Evolutionary conservation across 768 basidiomycete species (phyloP), one percentile per base, ranked within the genome.

Genomic region (Scleroderma bovista): DNA sequence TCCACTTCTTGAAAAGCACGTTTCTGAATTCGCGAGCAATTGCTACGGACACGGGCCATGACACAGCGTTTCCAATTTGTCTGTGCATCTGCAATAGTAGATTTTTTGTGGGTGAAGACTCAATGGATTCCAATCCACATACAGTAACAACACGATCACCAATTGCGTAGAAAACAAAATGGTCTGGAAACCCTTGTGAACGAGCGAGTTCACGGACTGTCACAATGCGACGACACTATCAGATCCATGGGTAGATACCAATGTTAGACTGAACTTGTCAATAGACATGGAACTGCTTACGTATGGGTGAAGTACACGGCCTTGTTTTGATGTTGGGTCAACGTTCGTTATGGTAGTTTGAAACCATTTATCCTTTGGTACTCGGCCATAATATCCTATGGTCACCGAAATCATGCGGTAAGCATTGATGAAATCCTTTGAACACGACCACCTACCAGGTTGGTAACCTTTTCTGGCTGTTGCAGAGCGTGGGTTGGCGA

Each of bases 11-110:
- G 48, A 81, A 75, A 24, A 80, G 52, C 0, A 75, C 73, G 5
- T 72, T 66, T 9, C 76, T 68, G 33, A 90, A 71, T 58, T 86
- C 78, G 17, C 79, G 72, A 17, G 85, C 88, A 7, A 91, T 66
- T 0, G 88, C 88, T 19, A 65, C 63, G 15, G 75, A 75, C 6
- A 91, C 69, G 2, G 72, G 84, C 71, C 82, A 77, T 1, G 88
- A 82, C 3, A 90, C 85, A 1, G 88, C 86, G 58, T 90, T 90
- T 13, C 88, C 88, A 52, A 91, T 88, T 50, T 88, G 86, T 24
- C 86, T 73, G 57, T 88, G 86, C 73, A 89, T 84, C 86, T 90
- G 53, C 9, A 37, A 39, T 13, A n/a, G n/a, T n/a, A 47, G 39
- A 47, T 51, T 7, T 19, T 45, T 33, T 8, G 44, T 49, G 2